phyloP scores from a whole-genome alignment of 169 alveolate genomes.

The Perkinsus marinus region DNA sequence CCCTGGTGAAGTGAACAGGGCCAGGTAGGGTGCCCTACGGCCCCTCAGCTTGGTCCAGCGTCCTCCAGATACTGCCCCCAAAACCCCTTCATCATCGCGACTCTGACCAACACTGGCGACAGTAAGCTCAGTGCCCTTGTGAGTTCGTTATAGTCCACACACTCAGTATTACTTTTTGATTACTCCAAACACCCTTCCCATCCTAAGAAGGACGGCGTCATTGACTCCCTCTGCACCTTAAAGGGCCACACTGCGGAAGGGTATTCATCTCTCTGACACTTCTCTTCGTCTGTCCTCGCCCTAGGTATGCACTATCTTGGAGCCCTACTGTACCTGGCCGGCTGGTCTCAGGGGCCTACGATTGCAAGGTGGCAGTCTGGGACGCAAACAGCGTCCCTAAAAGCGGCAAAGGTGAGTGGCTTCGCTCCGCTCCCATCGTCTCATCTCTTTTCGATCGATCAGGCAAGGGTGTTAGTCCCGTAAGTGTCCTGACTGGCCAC shows the following conservation, averaged over 20 bases:
- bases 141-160: neutral
- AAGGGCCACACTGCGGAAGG: neutral
- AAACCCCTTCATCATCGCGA: slow-evolving; percentile 69
- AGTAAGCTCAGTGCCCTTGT: neutral
- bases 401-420: neutral
- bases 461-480: neutral
- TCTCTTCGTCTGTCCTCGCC: too few relatives aligned
- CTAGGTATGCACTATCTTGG: neutral
- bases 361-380: neutral
- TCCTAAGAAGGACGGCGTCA: neutral
- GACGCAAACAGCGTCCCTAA: neutral
- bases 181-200: slow-evolving; percentile 75
- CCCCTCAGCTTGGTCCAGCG: neutral
- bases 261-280: neutral
- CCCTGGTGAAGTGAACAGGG: slow-evolving; percentile 55
- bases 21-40: slow-evolving; percentile 16
- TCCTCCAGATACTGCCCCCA: slow-evolving; percentile 68
- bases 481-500: neutral
- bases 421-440: neutral
- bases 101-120: slow-evolving; percentile 73
- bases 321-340: neutral
- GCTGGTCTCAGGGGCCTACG: neutral
- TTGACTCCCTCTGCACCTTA: neutral
- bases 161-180: slow-evolving; percentile 47
- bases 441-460: neutral